Percentiles rank a stretch among this genome's conserved stretches.
Evolutionary conservation across 345 rosid genomes (phyloP).

Genomic region (Gossypium ekmanianum): DNA sequence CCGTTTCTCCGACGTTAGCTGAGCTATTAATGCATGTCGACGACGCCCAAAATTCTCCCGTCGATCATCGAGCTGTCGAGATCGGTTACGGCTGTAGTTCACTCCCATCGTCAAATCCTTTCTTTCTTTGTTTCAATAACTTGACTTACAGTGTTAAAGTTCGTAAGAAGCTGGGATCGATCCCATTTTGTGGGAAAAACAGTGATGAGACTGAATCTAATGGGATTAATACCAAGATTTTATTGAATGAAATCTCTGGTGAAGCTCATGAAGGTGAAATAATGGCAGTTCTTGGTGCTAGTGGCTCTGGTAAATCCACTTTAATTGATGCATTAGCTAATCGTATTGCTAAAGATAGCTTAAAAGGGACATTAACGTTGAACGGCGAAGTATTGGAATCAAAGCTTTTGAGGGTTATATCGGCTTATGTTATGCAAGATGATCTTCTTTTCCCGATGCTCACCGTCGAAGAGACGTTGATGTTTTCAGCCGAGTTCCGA

Average conservation of each 20-base stretch:
- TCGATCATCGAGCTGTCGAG: constrained; percentile 33
- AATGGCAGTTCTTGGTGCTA: constrained; percentile 92
- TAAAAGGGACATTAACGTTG: constrained; percentile 67
- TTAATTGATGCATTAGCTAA: constrained; percentile 84
- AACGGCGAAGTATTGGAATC: constrained; percentile 79
- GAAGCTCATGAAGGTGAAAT: constrained; percentile 77
- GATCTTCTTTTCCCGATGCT: constrained; percentile 94
- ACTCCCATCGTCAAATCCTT: constrained; percentile 41
- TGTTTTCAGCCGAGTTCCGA: constrained; percentile 93
- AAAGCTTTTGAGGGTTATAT: constrained; percentile 68
- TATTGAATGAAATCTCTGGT: constrained; percentile 54
- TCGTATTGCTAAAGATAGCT: constrained; percentile 71
- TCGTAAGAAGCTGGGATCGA: constrained; percentile 27
- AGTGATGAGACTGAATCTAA: constrained; percentile 11
- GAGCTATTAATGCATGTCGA: constrained; percentile 63
- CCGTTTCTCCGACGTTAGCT: constrained; percentile 48
- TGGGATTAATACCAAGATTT: constrained; percentile 33
- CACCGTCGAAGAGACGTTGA: constrained; percentile 87
- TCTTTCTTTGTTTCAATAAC: constrained; percentile 67
- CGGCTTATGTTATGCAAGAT: constrained; percentile 95
- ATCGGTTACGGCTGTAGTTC: constrained; percentile 41
- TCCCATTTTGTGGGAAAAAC: constrained; percentile 27
- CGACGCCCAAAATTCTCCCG: constrained; percentile 36
- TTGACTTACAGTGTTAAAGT: constrained; percentile 67
- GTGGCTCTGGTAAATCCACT: constrained; percentile 94